A percentile compares a stretch with the other conserved stretches of the same genome.
phyloP scores from a whole-genome alignment of 2,329 filamentous ascomycete genomes.

The Sphaerostilbella broomeana region DNA sequence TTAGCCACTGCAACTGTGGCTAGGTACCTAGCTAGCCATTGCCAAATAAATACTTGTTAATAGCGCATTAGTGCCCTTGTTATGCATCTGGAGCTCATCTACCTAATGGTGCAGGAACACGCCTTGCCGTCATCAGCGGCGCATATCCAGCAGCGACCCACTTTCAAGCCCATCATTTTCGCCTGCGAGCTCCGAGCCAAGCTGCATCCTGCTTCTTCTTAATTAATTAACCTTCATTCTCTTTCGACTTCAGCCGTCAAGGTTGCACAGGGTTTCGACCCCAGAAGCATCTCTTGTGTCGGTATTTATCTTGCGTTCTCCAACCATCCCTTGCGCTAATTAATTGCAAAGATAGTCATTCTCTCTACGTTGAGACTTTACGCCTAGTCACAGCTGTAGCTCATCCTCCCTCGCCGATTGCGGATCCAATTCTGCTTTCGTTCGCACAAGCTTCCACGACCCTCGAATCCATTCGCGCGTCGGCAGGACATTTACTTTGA shows the following conservation, averaged over 20 bases:
- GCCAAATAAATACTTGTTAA: no score
- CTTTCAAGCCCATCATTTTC: background rate
- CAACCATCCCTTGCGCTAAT: no score
- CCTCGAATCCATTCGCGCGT: no score
- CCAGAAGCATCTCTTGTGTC: slow-evolving; percentile 5
- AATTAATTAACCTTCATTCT: no score
- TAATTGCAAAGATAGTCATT: no score
- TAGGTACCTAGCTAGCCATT: no score
- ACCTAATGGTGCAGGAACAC: slow-evolving; percentile 10
- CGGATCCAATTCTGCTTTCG: background rate
- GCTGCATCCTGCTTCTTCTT: background rate
- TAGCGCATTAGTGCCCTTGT: no score
- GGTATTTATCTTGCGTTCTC: no score
- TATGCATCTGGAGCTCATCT: no score
- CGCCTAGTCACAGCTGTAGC: background rate
- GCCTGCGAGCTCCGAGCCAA: slow-evolving; percentile 1
- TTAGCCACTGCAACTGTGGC: no score
- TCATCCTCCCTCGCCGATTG: background rate
- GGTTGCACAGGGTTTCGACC: slow-evolving; percentile 8
- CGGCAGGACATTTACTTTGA: no score
- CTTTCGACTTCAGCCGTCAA: background rate
- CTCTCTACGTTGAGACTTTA: no score
- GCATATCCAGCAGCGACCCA: slow-evolving; percentile 5
- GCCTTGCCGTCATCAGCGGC: slow-evolving; percentile 7
- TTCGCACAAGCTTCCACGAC: background rate